Evolutionary conservation across 306 rosid genomes (phyloP).

Genomic region (Morella rubra): DNA sequence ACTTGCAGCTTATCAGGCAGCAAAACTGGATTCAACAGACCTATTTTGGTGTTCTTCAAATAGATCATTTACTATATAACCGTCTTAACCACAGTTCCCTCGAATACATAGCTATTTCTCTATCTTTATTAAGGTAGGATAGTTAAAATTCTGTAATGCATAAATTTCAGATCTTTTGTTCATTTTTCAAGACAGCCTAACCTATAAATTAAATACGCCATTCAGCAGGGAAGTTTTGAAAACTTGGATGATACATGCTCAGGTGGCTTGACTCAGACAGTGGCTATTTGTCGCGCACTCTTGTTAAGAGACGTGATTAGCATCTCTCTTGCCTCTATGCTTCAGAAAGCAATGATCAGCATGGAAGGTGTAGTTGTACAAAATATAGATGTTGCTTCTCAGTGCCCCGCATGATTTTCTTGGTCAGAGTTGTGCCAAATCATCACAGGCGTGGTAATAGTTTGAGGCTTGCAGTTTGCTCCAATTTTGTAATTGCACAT

Average conservation of each 20-base stretch:
- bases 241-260: conserved; percentile 13
- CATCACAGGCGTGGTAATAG: neutral
- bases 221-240: neutral
- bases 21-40: conserved; percentile 84
- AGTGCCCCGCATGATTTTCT: neutral
- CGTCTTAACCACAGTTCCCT: neutral
- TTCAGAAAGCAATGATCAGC: neutral
- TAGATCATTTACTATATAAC: conserved; percentile 28
- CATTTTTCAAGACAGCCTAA: neutral
- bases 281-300: neutral
- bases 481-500: neutral
- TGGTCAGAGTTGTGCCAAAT: neutral
- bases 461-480: neutral
- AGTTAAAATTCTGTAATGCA: neutral
- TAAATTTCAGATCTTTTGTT: neutral
- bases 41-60: conserved; percentile 73
- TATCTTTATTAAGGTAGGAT: neutral
- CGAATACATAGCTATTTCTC: conserved; percentile 4
- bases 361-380: neutral
- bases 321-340: neutral
- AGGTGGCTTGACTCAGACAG: neutral
- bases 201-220: neutral
- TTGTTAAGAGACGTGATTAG: neutral
- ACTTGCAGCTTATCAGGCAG: conserved; percentile 52
- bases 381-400: neutral